These are phyloP conservation scores for Aspergillus ellipticus DNA, from an alignment of 495 filamentous ascomycete species.

Conservation along the genomic window DNA sequence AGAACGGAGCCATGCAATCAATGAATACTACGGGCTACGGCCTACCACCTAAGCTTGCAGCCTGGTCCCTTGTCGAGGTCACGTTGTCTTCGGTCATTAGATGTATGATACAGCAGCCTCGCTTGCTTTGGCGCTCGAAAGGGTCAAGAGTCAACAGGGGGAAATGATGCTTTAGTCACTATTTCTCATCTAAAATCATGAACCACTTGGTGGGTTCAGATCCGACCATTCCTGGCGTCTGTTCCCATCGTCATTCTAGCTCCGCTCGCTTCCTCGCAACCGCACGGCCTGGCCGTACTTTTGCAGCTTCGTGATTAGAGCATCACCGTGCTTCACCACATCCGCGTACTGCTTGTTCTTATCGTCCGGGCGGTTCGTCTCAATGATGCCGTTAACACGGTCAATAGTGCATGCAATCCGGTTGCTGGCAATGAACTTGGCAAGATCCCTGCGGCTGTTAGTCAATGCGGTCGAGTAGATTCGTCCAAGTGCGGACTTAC, in stretches of 20 bases:
- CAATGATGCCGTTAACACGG: conserved; percentile 94
- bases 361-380: conserved; percentile 94
- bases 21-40: too few species aligned
- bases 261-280: conserved; percentile 89
- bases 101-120: conserved; percentile 26
- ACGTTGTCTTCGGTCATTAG: conserved; percentile 20
- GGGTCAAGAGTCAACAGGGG: neutral
- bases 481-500: conserved; percentile 42
- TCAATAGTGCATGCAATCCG: conserved; percentile 95
- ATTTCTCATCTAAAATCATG: conserved; percentile 6
- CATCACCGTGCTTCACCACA: conserved; percentile 93
- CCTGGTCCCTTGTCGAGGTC: conserved; percentile 15
- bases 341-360: conserved; percentile 99
- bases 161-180: conserved; percentile 12
- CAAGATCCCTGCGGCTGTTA: conserved; percentile 66
- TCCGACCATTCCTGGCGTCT: neutral
- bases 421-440: conserved; percentile 93
- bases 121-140: conserved; percentile 21
- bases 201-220: neutral
- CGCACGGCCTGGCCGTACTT: conserved; percentile 97
- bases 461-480: conserved; percentile 6
- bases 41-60: too few species aligned
- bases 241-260: conserved; percentile 27
- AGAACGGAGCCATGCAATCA: too few species aligned
- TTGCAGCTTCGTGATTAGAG: conserved; percentile 96